A percentile compares a stretch with the other conserved stretches of the same genome.
Conservation (phyloP, 2,329 filamentous ascomycete genomes). For the Stemphylium lycopersici region DNA sequence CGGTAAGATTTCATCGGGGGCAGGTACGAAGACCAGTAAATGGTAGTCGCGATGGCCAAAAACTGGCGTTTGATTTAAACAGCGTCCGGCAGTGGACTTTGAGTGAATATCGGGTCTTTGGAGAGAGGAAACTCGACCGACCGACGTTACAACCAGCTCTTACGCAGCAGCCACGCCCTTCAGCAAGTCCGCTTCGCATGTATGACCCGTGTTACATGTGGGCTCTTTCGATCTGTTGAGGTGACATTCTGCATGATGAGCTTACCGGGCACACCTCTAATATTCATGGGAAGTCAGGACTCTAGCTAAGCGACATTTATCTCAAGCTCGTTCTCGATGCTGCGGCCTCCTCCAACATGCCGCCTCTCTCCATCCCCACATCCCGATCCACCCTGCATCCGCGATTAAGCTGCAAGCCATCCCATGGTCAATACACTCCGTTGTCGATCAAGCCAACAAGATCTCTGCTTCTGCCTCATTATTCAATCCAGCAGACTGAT, state of each 20-base stretch:
- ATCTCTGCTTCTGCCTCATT: neutral
- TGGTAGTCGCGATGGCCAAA: neutral
- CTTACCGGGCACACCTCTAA: neutral
- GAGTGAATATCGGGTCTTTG: no score
- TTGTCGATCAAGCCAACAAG: neutral
- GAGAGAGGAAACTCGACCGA: neutral
- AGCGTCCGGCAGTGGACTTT: neutral
- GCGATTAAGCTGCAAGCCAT: conserved; percentile 5
- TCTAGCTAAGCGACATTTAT: conserved; percentile 2
- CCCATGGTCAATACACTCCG: neutral
- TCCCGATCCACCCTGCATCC: conserved; percentile 7
- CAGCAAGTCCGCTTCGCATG: neutral
- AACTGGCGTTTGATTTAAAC: neutral
- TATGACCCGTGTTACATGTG: neutral
- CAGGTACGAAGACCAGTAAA: neutral
- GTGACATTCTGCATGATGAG: conserved; percentile 4
- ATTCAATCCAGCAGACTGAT: neutral
- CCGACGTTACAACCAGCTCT: neutral
- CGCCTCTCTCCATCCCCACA: neutral
- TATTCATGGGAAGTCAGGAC: neutral
- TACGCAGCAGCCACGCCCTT: neutral
- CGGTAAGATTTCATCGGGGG: neutral
- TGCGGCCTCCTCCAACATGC: neutral
- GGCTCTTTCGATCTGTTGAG: neutral
- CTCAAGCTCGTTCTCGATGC: neutral